These are phyloP conservation scores for Mayamaea pseudoterrestris DNA, from an alignment of 108 stramenopile species.

Conservation along the genomic window DNA sequence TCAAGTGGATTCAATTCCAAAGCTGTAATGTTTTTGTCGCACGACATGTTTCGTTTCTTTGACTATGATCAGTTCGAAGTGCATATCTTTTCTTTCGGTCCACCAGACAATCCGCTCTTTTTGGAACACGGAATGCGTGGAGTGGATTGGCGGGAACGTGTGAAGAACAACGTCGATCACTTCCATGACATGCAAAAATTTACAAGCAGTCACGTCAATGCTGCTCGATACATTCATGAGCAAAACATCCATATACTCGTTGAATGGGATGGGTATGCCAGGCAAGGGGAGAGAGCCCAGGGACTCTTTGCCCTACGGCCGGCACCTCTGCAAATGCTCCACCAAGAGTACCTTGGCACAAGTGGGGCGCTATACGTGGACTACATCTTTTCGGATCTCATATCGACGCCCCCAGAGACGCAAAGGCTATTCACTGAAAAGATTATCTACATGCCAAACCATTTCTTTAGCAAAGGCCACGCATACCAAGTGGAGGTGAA, in stretches of 20 bases:
- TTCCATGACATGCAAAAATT: constrained; percentile 61
- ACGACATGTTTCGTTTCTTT: constrained; percentile 83
- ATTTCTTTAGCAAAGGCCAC: constrained; percentile 80
- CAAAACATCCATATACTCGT: constrained; percentile 65
- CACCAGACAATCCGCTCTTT: constrained; percentile 51
- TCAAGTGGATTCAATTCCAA: constrained; percentile 75
- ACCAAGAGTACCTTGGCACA: constrained; percentile 78
- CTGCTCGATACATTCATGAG: constrained; percentile 59
- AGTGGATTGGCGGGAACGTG: constrained; percentile 75
- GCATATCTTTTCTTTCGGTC: constrained; percentile 65
- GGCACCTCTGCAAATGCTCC: constrained; percentile 69
- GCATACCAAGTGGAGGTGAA: constrained; percentile 58
- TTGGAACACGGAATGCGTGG: constrained; percentile 68
- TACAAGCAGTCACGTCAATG: constrained; percentile 43
- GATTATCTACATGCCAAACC: constrained; percentile 71
- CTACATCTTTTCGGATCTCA: constrained; percentile 64
- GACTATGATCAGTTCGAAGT: constrained; percentile 57
- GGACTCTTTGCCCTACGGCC: constrained; percentile 71
- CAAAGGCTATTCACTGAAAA: constrained; percentile 66
- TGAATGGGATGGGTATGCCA: constrained; percentile 80
- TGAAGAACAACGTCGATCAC: constrained; percentile 50
- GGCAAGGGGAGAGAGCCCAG: constrained; percentile 72
- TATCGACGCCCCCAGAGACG: constrained; percentile 29
- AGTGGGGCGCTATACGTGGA: constrained; percentile 73
- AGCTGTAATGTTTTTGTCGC: constrained; percentile 72